phyloP scores from a whole-genome alignment of 1,284 basidiomycete genomes.

The Meira nashicola region DNA sequence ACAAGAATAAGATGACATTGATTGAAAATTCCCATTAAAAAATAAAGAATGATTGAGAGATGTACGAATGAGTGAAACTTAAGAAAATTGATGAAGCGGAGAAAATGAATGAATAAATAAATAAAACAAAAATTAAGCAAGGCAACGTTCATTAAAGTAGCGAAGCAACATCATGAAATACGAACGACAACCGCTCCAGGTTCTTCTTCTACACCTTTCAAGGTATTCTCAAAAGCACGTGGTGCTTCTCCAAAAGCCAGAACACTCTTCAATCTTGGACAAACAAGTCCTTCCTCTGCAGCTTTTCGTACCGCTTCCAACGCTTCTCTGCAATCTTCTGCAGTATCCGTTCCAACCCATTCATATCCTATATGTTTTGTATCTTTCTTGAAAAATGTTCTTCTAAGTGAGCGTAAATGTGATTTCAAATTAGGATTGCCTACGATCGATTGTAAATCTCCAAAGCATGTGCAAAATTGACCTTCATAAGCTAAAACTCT shows the following conservation, averaged over 20 bases:
- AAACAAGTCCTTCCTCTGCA: constrained; percentile 42
- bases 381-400: constrained; percentile 55
- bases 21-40: no score
- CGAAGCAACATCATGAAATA: constrained; percentile 23
- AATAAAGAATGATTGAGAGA: no score
- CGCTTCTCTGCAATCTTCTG: constrained; percentile 42
- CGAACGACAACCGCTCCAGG: constrained; percentile 43
- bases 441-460: constrained; percentile 44
- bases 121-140: no score
- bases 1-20: no score
- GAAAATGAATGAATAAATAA: no score
- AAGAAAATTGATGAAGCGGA: no score
- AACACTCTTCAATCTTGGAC: constrained; percentile 45
- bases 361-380: constrained; percentile 54
- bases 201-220: constrained; percentile 27
- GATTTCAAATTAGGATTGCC: constrained; percentile 47
- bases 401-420: constrained; percentile 50
- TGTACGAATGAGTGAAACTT: no score
- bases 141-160: no score
- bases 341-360: constrained; percentile 43
- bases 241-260: constrained; percentile 45
- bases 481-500: constrained; percentile 53
- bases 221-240: constrained; percentile 38
- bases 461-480: constrained; percentile 51
- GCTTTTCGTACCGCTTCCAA: constrained; percentile 43